Evolutionary conservation across 2,329 filamentous ascomycete species (phyloP), one percentile per base, ranked within the genome.

Genomic region (Talaromyces marneffei): DNA sequence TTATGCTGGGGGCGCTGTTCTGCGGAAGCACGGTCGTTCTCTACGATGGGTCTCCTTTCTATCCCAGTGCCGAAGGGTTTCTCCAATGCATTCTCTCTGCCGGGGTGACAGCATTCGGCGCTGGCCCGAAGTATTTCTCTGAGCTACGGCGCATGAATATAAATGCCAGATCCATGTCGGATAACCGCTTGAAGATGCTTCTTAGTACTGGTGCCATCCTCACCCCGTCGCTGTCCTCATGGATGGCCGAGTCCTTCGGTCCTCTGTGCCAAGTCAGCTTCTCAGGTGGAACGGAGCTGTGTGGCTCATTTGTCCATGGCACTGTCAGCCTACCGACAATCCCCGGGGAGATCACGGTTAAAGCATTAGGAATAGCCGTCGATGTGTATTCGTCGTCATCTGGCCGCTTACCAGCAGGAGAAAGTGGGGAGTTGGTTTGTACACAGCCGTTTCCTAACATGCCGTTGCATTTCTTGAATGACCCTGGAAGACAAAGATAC

Each of bases 271-370:
- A 81, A 4, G 76, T 74, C 23, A 75, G 68, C 53, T 70, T 78
- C 4, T 78, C 78, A 4, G 80, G 80, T 18, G 80, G 79, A 9
- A 82, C 80, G 0, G 80, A 82, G 59, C 74, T 79, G 10, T 77
- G 74, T 1, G 78, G 77, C 2, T 78, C 75, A 1, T 77, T 78
- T 62, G 76, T 76, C n/a, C 74, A 72, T 31, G 76, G 79, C 62
- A 77, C 77, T 0, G 72, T 72, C 6, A 75, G 75, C 7, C 75
- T 76, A 0, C 68, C 81, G 0, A 58, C 55, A 23, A 73, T 78
- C 62, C 70, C 75, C 0, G 79, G 78, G 29, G 78, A 80, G 63
- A 79, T 79, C 67, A 77, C 79, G 61, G 71, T 79, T 40, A 74
- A 74, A 52, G 76, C 74, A 9, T 69, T 81, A 10, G 79, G 79